These are phyloP conservation scores for Paxillus involutus DNA, from an alignment of 768 basidiomycete species.

Conservation along the genomic window DNA sequence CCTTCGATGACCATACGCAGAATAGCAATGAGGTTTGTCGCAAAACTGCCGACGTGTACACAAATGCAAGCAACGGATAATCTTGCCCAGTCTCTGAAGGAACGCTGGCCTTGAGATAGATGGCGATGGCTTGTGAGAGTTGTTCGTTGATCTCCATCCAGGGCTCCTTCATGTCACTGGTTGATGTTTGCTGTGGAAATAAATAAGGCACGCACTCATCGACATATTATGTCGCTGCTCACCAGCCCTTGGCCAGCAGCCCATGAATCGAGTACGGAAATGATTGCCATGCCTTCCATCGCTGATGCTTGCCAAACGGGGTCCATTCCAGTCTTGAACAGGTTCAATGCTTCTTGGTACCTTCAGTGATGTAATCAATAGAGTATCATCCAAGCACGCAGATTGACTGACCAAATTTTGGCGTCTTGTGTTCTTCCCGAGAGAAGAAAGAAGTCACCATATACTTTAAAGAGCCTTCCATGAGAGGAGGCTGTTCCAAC, in stretches of 20 bases:
- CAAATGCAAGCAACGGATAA: constrained; percentile 61
- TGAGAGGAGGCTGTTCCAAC: constrained; percentile 74
- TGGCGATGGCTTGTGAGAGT: constrained; percentile 55
- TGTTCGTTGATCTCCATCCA: constrained; percentile 79
- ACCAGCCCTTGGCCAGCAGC: constrained; percentile 70
- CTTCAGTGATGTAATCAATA: constrained; percentile 39
- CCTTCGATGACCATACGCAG: constrained; percentile 82
- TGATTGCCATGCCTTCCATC: constrained; percentile 81
- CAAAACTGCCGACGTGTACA: constrained; percentile 66
- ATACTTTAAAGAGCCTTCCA: constrained; percentile 83
- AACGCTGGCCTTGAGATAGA: constrained; percentile 62
- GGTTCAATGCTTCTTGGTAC: constrained; percentile 81
- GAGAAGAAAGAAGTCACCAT: constrained; percentile 86
- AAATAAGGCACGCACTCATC: background rate
- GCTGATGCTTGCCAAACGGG: constrained; percentile 87
- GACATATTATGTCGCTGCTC: constrained; percentile 29
- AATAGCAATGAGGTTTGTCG: constrained; percentile 76
- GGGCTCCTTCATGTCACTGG: constrained; percentile 57
- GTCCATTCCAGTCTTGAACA: constrained; percentile 78
- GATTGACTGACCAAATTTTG: constrained; percentile 61
- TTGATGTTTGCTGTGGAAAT: constrained; percentile 51
- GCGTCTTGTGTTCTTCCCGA: constrained; percentile 87
- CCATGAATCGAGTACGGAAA: constrained; percentile 84
- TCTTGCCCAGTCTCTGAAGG: constrained; percentile 53
- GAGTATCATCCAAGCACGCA: constrained; percentile 5